Conservation (phyloP, 108 stramenopile genomes). For the Thalassiosira profunda region DNA sequence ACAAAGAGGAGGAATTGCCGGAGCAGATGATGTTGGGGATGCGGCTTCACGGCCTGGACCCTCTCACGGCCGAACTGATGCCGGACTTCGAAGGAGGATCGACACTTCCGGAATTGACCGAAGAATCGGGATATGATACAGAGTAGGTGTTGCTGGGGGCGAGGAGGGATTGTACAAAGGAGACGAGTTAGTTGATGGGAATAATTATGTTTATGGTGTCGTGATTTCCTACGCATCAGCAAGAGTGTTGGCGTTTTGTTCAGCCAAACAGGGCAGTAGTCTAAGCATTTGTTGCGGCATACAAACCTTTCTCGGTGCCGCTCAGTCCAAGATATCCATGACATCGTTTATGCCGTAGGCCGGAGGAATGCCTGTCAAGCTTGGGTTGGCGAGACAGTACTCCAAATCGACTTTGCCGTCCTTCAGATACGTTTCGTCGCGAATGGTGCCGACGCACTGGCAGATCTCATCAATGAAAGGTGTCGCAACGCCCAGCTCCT, state of each 20-base stretch:
- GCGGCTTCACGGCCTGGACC: constrained; percentile 89
- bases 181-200: too few relatives aligned
- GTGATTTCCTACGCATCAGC: too few relatives aligned
- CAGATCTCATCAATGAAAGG: constrained; percentile 59
- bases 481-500: constrained; percentile 43
- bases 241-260: too few relatives aligned
- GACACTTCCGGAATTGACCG: not conserved
- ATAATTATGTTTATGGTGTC: too few relatives aligned
- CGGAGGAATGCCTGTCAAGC: constrained; percentile 45
- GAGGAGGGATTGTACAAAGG: too few relatives aligned
- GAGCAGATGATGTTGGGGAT: constrained; percentile 87
- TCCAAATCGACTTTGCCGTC: constrained; percentile 47
- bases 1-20: constrained; percentile 72
- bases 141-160: too few relatives aligned
- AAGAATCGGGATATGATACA: not conserved
- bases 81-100: constrained; percentile 40
- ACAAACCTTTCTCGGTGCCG: constrained; percentile 35
- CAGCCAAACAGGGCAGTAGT: too few relatives aligned
- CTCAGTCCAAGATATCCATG: constrained; percentile 40
- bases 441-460: constrained; percentile 41
- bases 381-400: constrained; percentile 17
- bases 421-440: constrained; percentile 43
- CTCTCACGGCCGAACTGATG: constrained; percentile 68
- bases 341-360: constrained; percentile 43
- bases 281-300: too few relatives aligned